Evolutionary conservation across 768 basidiomycete species (phyloP).

Genomic region (Rhizopogon vesiculosus): DNA sequence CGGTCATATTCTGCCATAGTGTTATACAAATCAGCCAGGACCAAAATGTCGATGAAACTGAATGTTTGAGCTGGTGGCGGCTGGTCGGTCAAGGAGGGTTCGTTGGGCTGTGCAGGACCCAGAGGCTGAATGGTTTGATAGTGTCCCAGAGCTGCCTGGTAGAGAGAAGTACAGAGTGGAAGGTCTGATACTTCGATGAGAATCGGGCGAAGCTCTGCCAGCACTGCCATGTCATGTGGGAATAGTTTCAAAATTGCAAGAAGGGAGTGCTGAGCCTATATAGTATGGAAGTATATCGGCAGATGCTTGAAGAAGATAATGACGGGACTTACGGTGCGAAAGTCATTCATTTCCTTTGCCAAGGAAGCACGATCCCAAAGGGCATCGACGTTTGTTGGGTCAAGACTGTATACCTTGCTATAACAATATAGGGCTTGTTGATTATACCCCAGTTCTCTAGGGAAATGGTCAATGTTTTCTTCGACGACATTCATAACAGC

Average conservation of each 20-base stretch:
- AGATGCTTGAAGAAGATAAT: background rate
- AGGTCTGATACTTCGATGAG: constrained; percentile 69
- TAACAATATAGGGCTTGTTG: constrained; percentile 94
- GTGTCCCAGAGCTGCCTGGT: constrained; percentile 70
- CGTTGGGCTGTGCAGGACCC: constrained; percentile 40
- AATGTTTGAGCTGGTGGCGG: constrained; percentile 10
- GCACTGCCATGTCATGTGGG: constrained; percentile 75
- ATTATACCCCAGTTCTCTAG: constrained; percentile 59
- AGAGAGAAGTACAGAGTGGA: constrained; percentile 56
- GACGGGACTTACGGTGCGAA: constrained; percentile 48
- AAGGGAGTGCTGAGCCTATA: constrained; percentile 23
- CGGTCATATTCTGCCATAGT: constrained; percentile 61
- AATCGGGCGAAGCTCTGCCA: constrained; percentile 74
- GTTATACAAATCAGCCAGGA: constrained; percentile 82
- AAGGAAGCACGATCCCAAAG: constrained; percentile 87
- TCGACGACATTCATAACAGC: background rate
- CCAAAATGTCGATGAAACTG: constrained; percentile 55
- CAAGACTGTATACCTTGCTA: constrained; percentile 71
- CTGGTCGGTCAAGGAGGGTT: constrained; percentile 11
- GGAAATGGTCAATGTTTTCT: background rate
- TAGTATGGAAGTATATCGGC: background rate
- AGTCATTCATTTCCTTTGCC: constrained; percentile 70
- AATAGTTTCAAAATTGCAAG: constrained; percentile 58
- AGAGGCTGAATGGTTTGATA: constrained; percentile 40
- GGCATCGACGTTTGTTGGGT: constrained; percentile 79